Evolutionary conservation across 179 eudicot genomes (phyloP), one percentile per base, ranked within the genome.

Genomic region (Silene coronaria): DNA sequence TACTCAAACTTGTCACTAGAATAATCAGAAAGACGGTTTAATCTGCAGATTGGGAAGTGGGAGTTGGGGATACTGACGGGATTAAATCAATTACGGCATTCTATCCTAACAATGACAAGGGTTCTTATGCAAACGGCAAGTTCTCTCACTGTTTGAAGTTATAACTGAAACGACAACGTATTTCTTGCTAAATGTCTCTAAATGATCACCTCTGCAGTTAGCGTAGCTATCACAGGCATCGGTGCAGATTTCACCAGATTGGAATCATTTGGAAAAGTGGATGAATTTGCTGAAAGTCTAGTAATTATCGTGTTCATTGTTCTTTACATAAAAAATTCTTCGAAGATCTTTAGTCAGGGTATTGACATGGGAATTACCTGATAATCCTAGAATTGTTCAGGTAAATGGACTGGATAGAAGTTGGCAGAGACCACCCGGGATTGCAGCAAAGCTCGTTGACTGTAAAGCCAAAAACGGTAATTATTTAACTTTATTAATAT

Each of bases 241-340:
- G 98, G 98, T 75, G 89, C 97, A 7, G 98, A 94, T 86, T 94
- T 86, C 82, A 92, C 98, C 75, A 88, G 82, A 79, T 71, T 94
- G 80, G 98, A 92, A 82, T 94, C 98, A 64, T 92, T 94, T 76
- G 97, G 98, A 62, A 94, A 94, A 78, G 97, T 94, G 14, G 96
- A 89, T 80, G 90, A 81, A 38, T 94, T 94, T 78, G 97, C 98
- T n/a, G 96, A 94, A 84, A 94, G 71, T 85, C 85, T 94, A 83
- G 88, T 72, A 78, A 71, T 27, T 51, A 42, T 3, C 38, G 51
- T 42, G 55, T 26, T 30, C 68, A 58, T 53, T 36, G 27, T 55
- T 74, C 73, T 67, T 78, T 42, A 13, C 8, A 6, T 53, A 22
- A 8, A 28, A 32, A 7, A 5, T n/a, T 34, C 60, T 62, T 9